Evolutionary conservation across 208 protist species (phyloP).

Genomic region (Crithidia expoeki): DNA sequence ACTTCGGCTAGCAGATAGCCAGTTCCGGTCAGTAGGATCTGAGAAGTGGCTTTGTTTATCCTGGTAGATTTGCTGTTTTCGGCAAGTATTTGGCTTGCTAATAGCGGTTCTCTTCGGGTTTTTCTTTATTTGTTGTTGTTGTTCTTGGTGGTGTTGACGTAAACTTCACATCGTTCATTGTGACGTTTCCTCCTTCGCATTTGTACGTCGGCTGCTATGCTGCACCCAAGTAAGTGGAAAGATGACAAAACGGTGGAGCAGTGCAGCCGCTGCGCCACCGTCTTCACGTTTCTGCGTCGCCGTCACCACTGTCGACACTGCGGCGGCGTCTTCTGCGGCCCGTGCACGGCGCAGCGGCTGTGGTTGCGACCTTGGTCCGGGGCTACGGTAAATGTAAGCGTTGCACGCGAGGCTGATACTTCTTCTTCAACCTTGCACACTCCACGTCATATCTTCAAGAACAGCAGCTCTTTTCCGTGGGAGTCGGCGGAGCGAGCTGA

Average conservation of each 20-base stretch:
- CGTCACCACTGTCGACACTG: conserved; percentile 65
- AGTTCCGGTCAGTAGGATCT: no score
- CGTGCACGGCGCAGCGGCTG: conserved; percentile 33
- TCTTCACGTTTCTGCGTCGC: conserved; percentile 39
- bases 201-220: conserved; percentile 18
- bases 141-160: no score
- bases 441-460: background rate
- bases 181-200: conserved; percentile 3
- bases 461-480: background rate
- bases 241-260: conserved; percentile 21
- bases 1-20: no score
- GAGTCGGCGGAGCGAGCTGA: background rate
- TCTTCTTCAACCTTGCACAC: background rate
- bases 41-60: no score
- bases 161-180: background rate
- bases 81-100: no score
- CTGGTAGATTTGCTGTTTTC: no score
- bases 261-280: conserved; percentile 27
- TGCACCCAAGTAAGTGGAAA: conserved; percentile 37
- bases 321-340: conserved; percentile 43
- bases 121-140: background rate
- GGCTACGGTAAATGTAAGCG: background rate
- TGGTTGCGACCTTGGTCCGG: conserved; percentile 42
- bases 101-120: no score
- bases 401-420: background rate